Base-by-base conservation (phyloP, 2,329 filamentous ascomycete genomes). In the Sporothrix brasiliensis region DNA sequence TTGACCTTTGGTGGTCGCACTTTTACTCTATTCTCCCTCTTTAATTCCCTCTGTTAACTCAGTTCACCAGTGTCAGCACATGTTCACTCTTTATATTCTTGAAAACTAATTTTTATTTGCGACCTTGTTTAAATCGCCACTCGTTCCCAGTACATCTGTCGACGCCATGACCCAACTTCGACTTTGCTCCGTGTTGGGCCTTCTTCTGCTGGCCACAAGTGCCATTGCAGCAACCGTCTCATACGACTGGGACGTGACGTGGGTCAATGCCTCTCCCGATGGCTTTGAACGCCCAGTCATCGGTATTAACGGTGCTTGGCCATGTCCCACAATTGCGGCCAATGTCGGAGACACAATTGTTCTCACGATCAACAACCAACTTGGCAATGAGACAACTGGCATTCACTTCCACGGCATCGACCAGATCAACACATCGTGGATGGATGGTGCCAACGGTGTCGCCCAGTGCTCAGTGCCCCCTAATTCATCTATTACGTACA, bases 231-330 rank as follows among this genome's bases (percentile, higher is more conserved):
- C 71, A 4, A 78, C 77, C 0, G 78, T 82, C n/a, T 77, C 76
- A 4, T 79, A 78, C 72, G 73, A 80, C 72, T 83, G 80, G 80
- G 76, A 79, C 49, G 76, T 80, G 54, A 80, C 78, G 9, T 83
- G 81, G 81, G 80, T 83, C 2, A 78, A 73, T 61, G 77, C 77
- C 3, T 73, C 76, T 7, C 80, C 80, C 0, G 80, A 82, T 70
- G 80, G 80, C 47, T 77, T 79, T 56, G 71, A 72, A 16, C 76
- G 80, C 24, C 77, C 79, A 1, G 78, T 81, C 56, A 78, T 81
- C 16, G 87, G 86, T 11, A 86, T 91, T 77, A 90, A 91, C 74
- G 83, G 83, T 4, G 76, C 85, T 75, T 89, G 88, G 85, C 88
- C 88, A 16, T 84, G 87, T 69, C 89, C 89, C 1, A 76, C 77